phyloP scores from a whole-genome alignment of 371 early-diverging fungal genomes.

The Mucor plumbeus region DNA sequence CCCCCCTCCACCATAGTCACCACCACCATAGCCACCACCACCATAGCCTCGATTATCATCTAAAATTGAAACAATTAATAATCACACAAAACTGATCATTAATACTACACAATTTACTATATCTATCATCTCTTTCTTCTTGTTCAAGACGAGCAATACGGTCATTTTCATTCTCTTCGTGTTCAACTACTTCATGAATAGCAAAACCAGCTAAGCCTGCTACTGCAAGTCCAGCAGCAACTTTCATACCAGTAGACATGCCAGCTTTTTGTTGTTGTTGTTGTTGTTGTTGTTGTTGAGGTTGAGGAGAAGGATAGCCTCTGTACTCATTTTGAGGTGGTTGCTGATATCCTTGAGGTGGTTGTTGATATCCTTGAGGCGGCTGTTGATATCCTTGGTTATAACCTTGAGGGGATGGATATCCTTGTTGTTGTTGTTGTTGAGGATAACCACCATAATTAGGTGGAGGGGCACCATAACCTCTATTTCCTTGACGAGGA shows the following conservation, averaged over 20 bases:
- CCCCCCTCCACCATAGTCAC: not conserved
- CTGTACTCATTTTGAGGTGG: conserved; percentile 2
- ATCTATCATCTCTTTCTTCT: conserved; percentile 34
- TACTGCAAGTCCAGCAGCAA: conserved; percentile 47
- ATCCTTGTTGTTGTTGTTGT: conserved; percentile 18
- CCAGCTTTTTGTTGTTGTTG: conserved; percentile 26
- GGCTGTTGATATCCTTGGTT: conserved; percentile 11
- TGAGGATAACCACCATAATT: conserved; percentile 2
- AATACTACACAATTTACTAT: conserved; percentile 1
- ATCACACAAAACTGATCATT: not conserved
- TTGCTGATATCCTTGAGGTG: conserved; percentile 5
- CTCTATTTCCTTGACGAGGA: conserved; percentile 31
- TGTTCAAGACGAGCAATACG: conserved; percentile 33
- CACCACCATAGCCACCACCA: conserved; percentile 23
- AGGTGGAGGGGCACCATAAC: conserved; percentile 17
- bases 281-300: conserved; percentile 2
- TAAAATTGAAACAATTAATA: not conserved
- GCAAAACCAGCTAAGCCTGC: conserved; percentile 48
- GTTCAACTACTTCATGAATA: conserved; percentile 47
- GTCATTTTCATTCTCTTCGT: conserved; percentile 43
- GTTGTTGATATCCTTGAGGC: not conserved
- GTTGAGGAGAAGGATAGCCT: not conserved
- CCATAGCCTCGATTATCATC: conserved; percentile 16
- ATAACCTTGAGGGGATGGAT: conserved; percentile 20
- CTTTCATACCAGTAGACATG: conserved; percentile 49